A percentile compares a stretch with the other conserved stretches of the same genome.
Evolutionary conservation across 2,329 filamentous ascomycete genomes (phyloP).

Genomic region (Colletotrichum agaves): DNA sequence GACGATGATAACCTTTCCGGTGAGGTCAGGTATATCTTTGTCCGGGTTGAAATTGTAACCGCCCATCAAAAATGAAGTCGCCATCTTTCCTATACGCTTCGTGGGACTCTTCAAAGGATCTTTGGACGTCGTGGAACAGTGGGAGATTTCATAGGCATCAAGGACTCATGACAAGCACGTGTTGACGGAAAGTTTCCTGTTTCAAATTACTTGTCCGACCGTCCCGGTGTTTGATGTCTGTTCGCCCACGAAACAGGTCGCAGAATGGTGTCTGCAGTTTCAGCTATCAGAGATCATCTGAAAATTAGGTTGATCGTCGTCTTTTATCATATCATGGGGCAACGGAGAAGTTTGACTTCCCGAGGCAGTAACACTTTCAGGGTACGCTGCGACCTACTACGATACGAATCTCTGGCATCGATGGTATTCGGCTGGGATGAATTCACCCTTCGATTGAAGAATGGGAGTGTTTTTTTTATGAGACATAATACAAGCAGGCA

Average conservation of each 20-base stretch:
- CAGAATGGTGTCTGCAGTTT: not conserved
- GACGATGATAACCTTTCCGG: conserved; percentile 50
- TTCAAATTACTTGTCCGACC: conserved; percentile 22
- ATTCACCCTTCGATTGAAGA: not conserved
- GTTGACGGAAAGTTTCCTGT: conserved; percentile 19
- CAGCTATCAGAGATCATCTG: not conserved
- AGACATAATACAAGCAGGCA: no score
- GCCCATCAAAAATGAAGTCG: conserved; percentile 26
- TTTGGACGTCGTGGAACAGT: not conserved
- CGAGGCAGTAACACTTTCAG: not conserved
- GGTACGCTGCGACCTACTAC: not conserved
- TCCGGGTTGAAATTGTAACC: conserved; percentile 30
- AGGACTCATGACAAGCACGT: not conserved
- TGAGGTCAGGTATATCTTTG: conserved; percentile 47
- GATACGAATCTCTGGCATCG: not conserved
- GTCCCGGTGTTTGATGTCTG: conserved; percentile 7
- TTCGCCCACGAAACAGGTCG: conserved; percentile 7
- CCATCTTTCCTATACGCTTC: conserved; percentile 1
- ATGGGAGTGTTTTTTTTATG: not conserved
- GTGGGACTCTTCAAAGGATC: not conserved
- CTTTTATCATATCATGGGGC: not conserved
- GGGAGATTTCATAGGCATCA: rapidly evolving
- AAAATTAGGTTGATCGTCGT: not conserved
- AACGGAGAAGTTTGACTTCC: not conserved
- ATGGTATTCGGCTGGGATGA: not conserved